These are phyloP conservation scores for Neofusicoccum parvum DNA, from an alignment of 2,329 filamentous ascomycete species.

Conservation along the genomic window DNA sequence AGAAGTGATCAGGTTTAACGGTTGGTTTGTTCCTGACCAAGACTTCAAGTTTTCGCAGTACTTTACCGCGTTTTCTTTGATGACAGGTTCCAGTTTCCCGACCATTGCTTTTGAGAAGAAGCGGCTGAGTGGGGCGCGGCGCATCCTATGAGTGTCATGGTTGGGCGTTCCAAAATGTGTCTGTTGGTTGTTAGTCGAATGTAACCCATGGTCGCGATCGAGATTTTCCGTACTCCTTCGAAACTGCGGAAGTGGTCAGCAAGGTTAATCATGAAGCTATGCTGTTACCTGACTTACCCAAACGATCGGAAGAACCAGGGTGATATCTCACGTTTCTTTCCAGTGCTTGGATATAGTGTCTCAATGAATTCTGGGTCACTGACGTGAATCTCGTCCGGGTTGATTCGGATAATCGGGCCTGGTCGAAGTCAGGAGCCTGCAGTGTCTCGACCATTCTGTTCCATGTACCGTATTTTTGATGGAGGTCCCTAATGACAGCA, in stretches of 20 bases:
- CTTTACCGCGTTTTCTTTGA: slow-evolving; percentile 19
- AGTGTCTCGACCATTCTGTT: neutral
- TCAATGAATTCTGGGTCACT: slow-evolving; percentile 43
- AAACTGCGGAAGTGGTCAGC: neutral
- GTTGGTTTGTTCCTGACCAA: slow-evolving; percentile 19
- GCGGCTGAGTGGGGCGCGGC: slow-evolving; percentile 21
- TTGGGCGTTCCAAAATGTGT: slow-evolving; percentile 12
- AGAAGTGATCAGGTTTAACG: slow-evolving; percentile 21
- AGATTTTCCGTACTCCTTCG: neutral
- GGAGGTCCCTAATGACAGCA: neutral
- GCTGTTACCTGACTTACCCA: neutral
- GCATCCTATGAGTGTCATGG: slow-evolving; percentile 28
- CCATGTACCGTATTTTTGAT: neutral
- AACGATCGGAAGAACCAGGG: neutral
- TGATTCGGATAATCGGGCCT: slow-evolving; percentile 47
- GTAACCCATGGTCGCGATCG: no score
- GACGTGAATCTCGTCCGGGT: slow-evolving; percentile 47
- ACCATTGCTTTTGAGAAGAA: slow-evolving; percentile 24
- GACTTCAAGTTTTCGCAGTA: slow-evolving; percentile 22
- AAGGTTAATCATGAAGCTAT: neutral
- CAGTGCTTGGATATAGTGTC: slow-evolving; percentile 29
- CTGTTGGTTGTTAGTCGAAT: neutral
- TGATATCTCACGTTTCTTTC: slow-evolving; percentile 24
- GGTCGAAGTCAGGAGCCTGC: neutral
- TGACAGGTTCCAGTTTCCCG: slow-evolving; percentile 15